A percentile compares a stretch with the other conserved stretches of the same genome.
Conservation (phyloP, 441 rosid genomes). For the Syzygium malaccense region DNA sequence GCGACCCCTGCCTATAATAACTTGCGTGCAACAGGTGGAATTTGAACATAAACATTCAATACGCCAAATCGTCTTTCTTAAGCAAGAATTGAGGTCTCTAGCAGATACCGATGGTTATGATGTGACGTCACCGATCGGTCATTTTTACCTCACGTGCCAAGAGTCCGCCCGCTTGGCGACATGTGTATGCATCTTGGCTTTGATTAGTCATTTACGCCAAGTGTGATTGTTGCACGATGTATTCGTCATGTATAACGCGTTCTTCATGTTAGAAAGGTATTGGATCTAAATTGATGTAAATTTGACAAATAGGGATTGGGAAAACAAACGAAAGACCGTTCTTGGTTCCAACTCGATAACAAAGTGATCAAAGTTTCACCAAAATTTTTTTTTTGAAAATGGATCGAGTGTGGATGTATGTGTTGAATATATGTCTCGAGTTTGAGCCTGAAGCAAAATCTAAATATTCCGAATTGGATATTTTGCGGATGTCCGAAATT, state of each 20-base stretch:
- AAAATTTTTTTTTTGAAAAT: accelerated
- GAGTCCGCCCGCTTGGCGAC: accelerated
- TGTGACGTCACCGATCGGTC: accelerated
- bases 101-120: accelerated
- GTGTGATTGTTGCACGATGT: not conserved
- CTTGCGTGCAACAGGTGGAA: accelerated
- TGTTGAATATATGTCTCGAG: no score
- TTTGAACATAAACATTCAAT: not conserved
- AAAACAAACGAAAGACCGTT: not conserved
- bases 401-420: not conserved
- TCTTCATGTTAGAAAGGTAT: not conserved
- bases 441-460: no score
- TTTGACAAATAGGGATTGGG: accelerated
- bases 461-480: no score
- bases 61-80: not conserved
- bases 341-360: not conserved
- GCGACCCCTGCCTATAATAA: accelerated
- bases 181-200: not conserved
- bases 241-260: not conserved
- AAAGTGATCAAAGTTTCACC: not conserved
- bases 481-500: no score
- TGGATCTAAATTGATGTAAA: not conserved
- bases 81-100: not conserved
- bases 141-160: not conserved
- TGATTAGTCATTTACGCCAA: accelerated